Percentiles rank a stretch among this genome's conserved stretches.
Evolutionary conservation across 805 yeast species (phyloP).

Genomic region (Metschnikowia matae): DNA sequence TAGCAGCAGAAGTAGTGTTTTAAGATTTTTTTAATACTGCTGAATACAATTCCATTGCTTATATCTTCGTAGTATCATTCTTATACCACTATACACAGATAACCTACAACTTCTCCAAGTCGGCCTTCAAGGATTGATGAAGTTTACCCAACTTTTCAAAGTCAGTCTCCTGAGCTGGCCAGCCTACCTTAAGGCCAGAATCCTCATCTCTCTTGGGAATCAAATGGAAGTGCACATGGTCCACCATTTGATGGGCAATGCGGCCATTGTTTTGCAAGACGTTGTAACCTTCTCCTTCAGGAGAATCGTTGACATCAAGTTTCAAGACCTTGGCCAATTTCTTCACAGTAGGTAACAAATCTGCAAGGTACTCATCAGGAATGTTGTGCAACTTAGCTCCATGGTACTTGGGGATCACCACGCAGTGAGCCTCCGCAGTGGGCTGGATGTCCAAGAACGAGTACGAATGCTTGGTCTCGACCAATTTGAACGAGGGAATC

Average conservation of each 20-base stretch:
- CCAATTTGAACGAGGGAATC: slow-evolving; percentile 86
- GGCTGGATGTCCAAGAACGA: slow-evolving; percentile 95
- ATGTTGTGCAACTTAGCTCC: slow-evolving; percentile 90
- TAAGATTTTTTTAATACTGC: too few species aligned
- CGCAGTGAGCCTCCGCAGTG: slow-evolving; percentile 80
- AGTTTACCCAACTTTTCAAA: slow-evolving; percentile 64
- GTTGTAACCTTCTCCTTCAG: slow-evolving; percentile 75
- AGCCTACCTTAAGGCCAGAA: slow-evolving; percentile 81
- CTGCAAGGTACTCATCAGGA: slow-evolving; percentile 87
- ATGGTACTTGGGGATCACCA: slow-evolving; percentile 89
- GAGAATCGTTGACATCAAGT: slow-evolving; percentile 57
- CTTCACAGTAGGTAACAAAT: slow-evolving; percentile 84
- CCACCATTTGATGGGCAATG: slow-evolving; percentile 93
- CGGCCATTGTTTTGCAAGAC: slow-evolving; percentile 89
- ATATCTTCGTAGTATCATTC: not conserved
- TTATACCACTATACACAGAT: not conserved
- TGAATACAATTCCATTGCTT: too few species aligned
- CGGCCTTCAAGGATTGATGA: slow-evolving; percentile 52
- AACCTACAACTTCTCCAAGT: slow-evolving; percentile 19
- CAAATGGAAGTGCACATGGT: slow-evolving; percentile 94
- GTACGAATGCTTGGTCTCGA: slow-evolving; percentile 76
- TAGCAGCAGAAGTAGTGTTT: too few species aligned
- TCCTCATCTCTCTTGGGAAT: slow-evolving; percentile 78
- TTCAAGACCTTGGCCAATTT: slow-evolving; percentile 72
- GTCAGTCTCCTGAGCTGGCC: slow-evolving; percentile 88